Evolutionary conservation across 2,329 filamentous ascomycete genomes (phyloP).

Genomic region (Chaetothyriales sp.): DNA sequence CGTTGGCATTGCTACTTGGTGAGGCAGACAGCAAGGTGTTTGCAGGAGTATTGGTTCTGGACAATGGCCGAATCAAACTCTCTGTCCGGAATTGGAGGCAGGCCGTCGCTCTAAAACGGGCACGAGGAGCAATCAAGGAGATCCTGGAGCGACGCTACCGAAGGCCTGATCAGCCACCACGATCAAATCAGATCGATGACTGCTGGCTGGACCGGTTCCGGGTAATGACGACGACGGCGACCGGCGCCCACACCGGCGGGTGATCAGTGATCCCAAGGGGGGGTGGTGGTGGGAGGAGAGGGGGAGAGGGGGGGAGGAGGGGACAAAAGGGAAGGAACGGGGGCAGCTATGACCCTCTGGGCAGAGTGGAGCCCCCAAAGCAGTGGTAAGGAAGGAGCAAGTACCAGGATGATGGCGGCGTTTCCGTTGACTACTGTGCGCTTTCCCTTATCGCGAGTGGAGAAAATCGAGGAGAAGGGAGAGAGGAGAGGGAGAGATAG

Average conservation of each 20-base stretch:
- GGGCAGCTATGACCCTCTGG: constrained; percentile 2
- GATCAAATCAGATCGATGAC: neutral
- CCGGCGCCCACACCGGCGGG: neutral
- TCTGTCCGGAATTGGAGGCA: constrained; percentile 77
- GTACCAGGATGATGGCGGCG: neutral
- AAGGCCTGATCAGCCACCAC: neutral
- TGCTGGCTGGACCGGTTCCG: neutral
- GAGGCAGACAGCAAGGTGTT: constrained; percentile 85
- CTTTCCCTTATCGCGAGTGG: neutral
- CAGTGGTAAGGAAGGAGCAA: neutral
- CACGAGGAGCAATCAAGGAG: neutral
- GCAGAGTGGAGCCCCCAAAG: neutral
- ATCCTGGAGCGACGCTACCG: neutral
- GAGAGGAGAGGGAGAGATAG: too few species aligned
- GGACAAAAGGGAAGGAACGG: neutral
- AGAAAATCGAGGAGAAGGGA: neutral
- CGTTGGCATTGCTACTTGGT: constrained; percentile 70
- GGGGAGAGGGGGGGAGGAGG: neutral
- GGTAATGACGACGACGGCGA: neutral
- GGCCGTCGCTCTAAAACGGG: constrained; percentile 64
- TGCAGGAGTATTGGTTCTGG: constrained; percentile 70
- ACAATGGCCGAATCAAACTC: constrained; percentile 75
- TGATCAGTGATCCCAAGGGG: neutral
- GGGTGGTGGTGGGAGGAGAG: neutral
- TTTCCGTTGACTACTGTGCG: neutral